Percentiles rank a stretch among this genome's conserved stretches.
Evolutionary conservation across 257 asterid species (phyloP).

Genomic region (Anisodus acutangulus): DNA sequence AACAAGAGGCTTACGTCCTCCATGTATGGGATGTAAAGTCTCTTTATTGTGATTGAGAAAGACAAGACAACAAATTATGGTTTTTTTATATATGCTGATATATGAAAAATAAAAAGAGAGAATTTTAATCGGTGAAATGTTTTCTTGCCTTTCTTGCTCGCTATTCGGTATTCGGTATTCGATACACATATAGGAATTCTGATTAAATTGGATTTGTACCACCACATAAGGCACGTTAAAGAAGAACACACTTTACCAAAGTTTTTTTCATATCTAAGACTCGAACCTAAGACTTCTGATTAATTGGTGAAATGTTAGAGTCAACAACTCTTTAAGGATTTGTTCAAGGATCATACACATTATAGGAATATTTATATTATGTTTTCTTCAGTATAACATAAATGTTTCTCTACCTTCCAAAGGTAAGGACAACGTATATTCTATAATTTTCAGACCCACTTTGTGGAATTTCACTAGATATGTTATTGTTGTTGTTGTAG

Average conservation of each 20-base stretch:
- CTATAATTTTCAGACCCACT: no score
- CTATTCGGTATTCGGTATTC: background rate
- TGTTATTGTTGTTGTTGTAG: no score
- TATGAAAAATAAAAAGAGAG: background rate
- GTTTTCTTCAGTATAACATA: no score
- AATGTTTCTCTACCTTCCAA: no score
- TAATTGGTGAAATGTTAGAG: background rate
- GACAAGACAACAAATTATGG: background rate
- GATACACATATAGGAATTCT: fast-evolving
- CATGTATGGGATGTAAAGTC: background rate
- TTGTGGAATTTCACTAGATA: no score
- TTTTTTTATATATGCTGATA: background rate
- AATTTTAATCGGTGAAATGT: background rate
- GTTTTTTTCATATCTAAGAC: background rate
- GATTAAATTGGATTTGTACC: background rate
- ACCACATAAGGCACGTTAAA: no score
- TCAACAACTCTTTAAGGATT: background rate
- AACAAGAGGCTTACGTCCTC: background rate
- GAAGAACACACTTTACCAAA: background rate
- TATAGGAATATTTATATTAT: background rate
- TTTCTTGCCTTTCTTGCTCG: background rate
- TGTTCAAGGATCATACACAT: background rate
- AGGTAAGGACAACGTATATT: no score
- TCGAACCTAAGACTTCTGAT: fast-evolving
- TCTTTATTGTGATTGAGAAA: background rate